Evolutionary conservation across 371 early-diverging fungal genomes (phyloP).

Genomic region (Zychaea mexicana): DNA sequence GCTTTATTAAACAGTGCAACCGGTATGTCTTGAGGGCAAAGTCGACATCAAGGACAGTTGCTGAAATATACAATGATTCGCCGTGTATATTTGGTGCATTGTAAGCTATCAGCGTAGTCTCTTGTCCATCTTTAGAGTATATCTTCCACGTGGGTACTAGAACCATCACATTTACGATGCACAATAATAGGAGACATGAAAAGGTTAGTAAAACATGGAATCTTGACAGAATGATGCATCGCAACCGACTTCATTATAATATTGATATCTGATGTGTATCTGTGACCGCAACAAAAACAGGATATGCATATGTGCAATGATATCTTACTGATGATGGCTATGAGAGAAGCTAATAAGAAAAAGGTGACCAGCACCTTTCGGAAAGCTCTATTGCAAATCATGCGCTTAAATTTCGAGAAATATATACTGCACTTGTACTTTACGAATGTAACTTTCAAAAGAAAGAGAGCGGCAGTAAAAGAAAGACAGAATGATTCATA

Average conservation of each 20-base stretch:
- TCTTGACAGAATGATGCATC: no score
- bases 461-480: no score
- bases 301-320: not conserved
- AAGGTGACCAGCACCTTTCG: not conserved
- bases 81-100: constrained; percentile 30
- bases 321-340: constrained; percentile 12
- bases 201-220: no score
- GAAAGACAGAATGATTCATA: no score
- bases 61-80: constrained; percentile 27
- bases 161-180: not conserved
- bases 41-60: constrained; percentile 32
- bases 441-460: no score
- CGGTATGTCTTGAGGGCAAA: constrained; percentile 31
- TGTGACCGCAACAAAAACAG: no score
- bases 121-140: constrained; percentile 33
- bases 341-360: not conserved
- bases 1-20: constrained; percentile 29
- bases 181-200: not conserved
- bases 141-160: constrained; percentile 40
- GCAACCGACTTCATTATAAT: no score
- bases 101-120: constrained; percentile 24
- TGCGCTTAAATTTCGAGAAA: no score
- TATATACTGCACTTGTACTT: no score
- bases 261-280: no score
- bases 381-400: not conserved